Evolutionary conservation across 495 filamentous ascomycete species (phyloP), one percentile per base, ranked within the genome.

Genomic region (Hypoxylon cercidicola): DNA sequence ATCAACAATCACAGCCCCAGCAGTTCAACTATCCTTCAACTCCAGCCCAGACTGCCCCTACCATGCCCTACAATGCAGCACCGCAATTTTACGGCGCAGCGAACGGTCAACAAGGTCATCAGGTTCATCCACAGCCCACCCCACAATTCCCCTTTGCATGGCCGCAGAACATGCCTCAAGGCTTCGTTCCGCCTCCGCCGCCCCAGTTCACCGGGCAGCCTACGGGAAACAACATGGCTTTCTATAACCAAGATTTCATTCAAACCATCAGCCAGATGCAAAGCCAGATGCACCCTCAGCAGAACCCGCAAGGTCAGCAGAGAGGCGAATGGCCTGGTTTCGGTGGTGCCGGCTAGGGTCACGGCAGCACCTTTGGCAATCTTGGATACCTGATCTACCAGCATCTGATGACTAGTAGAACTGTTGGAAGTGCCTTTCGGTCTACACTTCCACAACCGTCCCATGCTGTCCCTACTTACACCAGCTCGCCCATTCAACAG

Each of bases 201-300:
- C 68, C 71, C 11, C 67, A 68, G n/a, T 60, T 73, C 50, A 65
- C 61, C 4, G 69, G 60, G 28, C 66, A 70, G n/a, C 70, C 70
- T 37, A 34, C 47, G 41, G 55, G 44, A 28, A 41, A 59, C 8
- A 50, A 46, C 18, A 11, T 32, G 30, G 39, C 68, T 34, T 87
- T 88, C 51, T 81, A 91, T 62, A 90, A 89, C 53, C 89, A 89
- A 5, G 80, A 85, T 0, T 88, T 91, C 75, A 80, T 90, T 40
- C 57, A 32, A 32, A 11, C 30, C 9, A 32, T 32, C 10, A 32
- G 30, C 10, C 30, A 32, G 30, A 32, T 75, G 15, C 77, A 80
- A 62, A 83, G 82, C 62, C 67, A 75, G 3, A 77, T 79, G 49
- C 81, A 82, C 55, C 67, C 53, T 16, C 77, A 82, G 49, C 74